These are phyloP conservation scores for Meripilus lineatus DNA, from an alignment of 1,284 basidiomycete genomes.

Conservation along the genomic window DNA sequence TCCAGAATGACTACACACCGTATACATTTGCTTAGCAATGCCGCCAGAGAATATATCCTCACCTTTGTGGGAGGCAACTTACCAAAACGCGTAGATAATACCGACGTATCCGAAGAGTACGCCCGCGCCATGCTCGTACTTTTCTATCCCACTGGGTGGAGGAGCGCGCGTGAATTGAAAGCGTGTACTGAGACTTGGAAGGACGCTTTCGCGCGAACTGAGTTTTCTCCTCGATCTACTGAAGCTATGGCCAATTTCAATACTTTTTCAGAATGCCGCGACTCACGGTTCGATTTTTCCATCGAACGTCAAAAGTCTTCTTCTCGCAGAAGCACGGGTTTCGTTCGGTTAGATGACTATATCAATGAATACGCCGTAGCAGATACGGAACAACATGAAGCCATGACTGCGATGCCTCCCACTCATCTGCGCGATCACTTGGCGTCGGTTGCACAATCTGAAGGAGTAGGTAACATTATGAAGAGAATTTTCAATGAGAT, in stretches of 20 bases:
- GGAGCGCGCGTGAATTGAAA: conserved; percentile 12
- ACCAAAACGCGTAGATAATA: conserved; percentile 5
- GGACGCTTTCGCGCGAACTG: conserved; percentile 9
- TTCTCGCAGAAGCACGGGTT: too few species aligned
- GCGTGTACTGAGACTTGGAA: conserved; percentile 10
- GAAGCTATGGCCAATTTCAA: conserved; percentile 17
- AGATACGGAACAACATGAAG: too few species aligned
- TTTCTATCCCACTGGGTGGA: conserved; percentile 8
- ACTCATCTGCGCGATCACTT: too few species aligned
- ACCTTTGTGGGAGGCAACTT: conserved; percentile 7
- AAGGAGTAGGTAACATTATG: too few species aligned
- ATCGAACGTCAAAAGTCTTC: too few species aligned
- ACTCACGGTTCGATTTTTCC: conserved; percentile 23
- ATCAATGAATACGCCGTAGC: too few species aligned
- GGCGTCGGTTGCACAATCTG: too few species aligned
- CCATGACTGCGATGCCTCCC: too few species aligned
- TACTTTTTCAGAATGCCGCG: conserved; percentile 20
- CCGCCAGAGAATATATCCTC: neutral
- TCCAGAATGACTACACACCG: too few species aligned
- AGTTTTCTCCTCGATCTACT: conserved; percentile 11
- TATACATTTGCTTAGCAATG: too few species aligned
- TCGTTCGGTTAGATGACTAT: too few species aligned
- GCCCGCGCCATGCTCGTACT: conserved; percentile 6
- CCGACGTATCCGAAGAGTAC: neutral
- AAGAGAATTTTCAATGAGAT: too few species aligned